Evolutionary conservation across 2,329 filamentous ascomycete genomes (phyloP), one percentile per base, ranked within the genome.

Genomic region (Mariannaea sp.): DNA sequence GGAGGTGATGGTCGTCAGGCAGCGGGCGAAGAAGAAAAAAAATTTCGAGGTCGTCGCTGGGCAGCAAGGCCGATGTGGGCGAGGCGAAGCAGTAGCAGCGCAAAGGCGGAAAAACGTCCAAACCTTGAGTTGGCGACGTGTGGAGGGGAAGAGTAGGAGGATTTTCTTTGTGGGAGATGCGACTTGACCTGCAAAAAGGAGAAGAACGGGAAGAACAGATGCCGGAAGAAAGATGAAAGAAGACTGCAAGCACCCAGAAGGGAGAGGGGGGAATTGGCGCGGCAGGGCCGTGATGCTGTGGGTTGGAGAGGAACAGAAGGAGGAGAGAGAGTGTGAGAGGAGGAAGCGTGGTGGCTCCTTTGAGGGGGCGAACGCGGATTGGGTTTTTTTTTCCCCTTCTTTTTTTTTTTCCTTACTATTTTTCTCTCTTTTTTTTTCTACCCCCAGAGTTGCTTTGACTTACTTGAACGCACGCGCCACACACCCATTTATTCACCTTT

Each of bases 251-350:
- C 72, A 74, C 74, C 74, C 74, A 70, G 60, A 60, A 62, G 61
- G 68, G 65, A 59, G 56, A 55, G 52, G 48, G 55, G 66, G 61
- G 65, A 64, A 73, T 77, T 77, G 75, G 70, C 75, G 71, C 73
- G 73, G 74, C 74, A 73, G 73, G 70, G 75, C 73, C 75, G 67
- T 69, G 60, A 65, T 67, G 64, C 67, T 67, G 65, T 68, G 63
- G 63, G 66, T 61, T 66, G 62, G 55, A 62, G 58, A 48, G 57
- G 57, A 63, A 59, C 53, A 61, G 66, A 53, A 63, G 36, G 36
- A 39, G 36, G 36, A 39, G 35, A 19, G 24, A 19, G 35, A 39
- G 35, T 16, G 19, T 12, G 36, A 48, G 55, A 60, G 52, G 54
- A 59, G 46, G 48, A 53, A 55, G 55, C 47, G 53, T 55, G 47